Evolutionary conservation across 495 filamentous ascomycete species (phyloP).

Genomic region (Lasiosphaeria hispida): DNA sequence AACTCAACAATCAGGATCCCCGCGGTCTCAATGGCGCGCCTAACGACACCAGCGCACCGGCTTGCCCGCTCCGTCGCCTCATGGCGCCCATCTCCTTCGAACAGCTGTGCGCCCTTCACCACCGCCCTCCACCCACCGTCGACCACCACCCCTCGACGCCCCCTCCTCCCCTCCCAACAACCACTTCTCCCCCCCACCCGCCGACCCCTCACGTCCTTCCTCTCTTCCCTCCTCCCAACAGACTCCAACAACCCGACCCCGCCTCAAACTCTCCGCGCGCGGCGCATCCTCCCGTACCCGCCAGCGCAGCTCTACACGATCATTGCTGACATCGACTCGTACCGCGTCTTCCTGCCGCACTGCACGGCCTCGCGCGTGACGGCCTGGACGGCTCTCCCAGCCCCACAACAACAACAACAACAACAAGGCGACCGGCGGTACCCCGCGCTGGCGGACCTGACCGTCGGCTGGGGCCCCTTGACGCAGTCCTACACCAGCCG

Average conservation of each 20-base stretch:
- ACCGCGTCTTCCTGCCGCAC: slow-evolving; percentile 83
- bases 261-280: slow-evolving; percentile 59
- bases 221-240: slow-evolving; percentile 18
- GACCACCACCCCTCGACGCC: not conserved
- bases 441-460: slow-evolving; percentile 74
- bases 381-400: slow-evolving; percentile 39
- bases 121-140: not conserved
- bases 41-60: not conserved
- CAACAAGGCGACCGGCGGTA: slow-evolving; percentile 36
- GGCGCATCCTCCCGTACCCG: slow-evolving; percentile 77
- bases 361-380: slow-evolving; percentile 72
- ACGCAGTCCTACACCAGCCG: slow-evolving; percentile 75
- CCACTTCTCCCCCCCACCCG: not conserved
- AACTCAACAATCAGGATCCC: too few species aligned
- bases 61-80: not conserved
- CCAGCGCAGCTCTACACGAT: slow-evolving; percentile 68
- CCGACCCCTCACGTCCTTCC: slow-evolving; percentile 13
- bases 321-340: slow-evolving; percentile 79
- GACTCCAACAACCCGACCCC: slow-evolving; percentile 1
- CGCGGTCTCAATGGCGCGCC: not conserved
- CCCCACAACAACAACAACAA: slow-evolving; percentile 18
- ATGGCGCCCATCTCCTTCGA: not conserved
- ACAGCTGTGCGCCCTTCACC: not conserved
- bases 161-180: not conserved
- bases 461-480: slow-evolving; percentile 78